These are phyloP conservation scores for Huntiella savannae DNA, from an alignment of 2,329 filamentous ascomycete genomes.

Conservation along the genomic window DNA sequence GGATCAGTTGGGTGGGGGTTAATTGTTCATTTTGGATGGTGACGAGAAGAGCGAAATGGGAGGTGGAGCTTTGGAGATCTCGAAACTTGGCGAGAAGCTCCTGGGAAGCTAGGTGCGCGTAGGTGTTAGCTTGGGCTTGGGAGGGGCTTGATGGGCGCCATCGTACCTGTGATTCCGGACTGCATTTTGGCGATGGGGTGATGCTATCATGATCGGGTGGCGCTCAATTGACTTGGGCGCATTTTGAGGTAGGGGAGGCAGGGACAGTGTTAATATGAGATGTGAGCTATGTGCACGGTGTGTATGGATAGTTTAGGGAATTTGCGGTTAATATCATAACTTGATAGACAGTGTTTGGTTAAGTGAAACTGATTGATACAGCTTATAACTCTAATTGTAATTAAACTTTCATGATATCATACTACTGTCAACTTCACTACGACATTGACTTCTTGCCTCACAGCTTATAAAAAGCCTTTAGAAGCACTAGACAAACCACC, in stretches of 20 bases:
- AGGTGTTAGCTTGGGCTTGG: background rate
- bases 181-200: conserved; percentile 34
- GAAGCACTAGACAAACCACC: no score
- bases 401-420: no score
- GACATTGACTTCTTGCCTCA: no score
- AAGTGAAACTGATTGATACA: background rate
- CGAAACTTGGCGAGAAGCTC: conserved; percentile 62
- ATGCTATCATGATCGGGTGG: background rate
- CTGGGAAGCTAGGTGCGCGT: conserved; percentile 39
- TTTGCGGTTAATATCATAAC: background rate
- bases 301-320: conserved; percentile 4
- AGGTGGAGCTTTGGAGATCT: conserved; percentile 39
- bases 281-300: background rate
- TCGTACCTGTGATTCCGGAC: conserved; percentile 55
- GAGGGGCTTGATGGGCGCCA: background rate
- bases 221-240: background rate
- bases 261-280: background rate
- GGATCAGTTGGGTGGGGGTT: conserved; percentile 34
- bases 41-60: conserved; percentile 50
- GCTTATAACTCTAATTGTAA: no score
- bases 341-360: background rate
- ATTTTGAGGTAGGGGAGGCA: conserved; percentile 6
- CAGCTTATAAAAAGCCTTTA: no score
- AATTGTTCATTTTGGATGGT: conserved; percentile 53
- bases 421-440: no score